Base-by-base conservation (phyloP, 2,329 filamentous ascomycete species). In the Fusarium veterinarium region DNA sequence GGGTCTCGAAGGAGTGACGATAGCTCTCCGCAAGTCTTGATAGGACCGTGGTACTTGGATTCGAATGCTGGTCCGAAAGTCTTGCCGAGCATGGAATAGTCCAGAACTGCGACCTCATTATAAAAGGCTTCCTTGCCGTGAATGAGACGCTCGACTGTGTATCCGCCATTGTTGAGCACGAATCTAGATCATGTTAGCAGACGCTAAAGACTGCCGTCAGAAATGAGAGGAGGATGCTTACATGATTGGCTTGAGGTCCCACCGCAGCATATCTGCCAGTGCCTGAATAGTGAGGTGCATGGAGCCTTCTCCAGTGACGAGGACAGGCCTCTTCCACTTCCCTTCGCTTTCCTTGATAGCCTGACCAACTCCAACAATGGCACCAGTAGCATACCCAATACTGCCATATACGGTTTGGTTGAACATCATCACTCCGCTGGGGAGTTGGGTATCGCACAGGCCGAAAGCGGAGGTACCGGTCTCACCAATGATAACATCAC, bases 201-300 rank as follows among this genome's bases (percentile, higher is more conserved):
- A 28, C 4, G 13, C 6, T 7, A 1, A n/a, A 10, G 8, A n/a
- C 12, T 1, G 7, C 12, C 16, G 9, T 16, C 6, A 16, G 17
- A 52, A 16, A 5, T 8, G 19, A 20, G 23, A 52, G 12, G 13
- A 12, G 1, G 30, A 0, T 16, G 25, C 57, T 42, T 12, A 58
- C 59, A 61, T 58, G 25, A 58, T 23, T n/a, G 59, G 59, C 51
- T 61, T 61, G 20, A 61, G n/a, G 2, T 46, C 40, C 40, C 51
- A 61, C 3, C 51, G 25, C 1, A 58, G 13, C 51, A 46, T 58
- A 16, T 61, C 33, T 4, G 51, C 40, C 12, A 61, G 2, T 2
- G 51, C 51, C 17, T 61, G 51, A 5, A 59, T 44, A 4, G 51
- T 58, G 8, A 61, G 59, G 8, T 61, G 40, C 40, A 58, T 61